These are phyloP conservation scores for Cercophora sp. DNA, from an alignment of 495 filamentous ascomycete genomes.

Conservation along the genomic window DNA sequence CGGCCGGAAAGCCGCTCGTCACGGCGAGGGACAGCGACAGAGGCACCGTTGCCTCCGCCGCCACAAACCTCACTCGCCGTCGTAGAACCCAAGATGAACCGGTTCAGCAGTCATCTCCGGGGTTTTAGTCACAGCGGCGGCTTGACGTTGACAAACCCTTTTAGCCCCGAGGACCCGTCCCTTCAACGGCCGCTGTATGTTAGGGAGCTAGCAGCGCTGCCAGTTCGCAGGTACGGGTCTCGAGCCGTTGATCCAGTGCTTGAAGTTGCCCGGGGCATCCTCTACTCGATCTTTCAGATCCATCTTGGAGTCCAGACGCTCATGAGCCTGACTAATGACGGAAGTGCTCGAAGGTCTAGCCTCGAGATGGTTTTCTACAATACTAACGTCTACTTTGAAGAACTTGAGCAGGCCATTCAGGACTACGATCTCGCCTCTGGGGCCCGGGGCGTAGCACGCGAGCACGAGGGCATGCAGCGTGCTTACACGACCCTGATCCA, in stretches of 20 bases:
- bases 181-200: conserved; percentile 52
- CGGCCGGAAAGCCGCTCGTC: conserved; percentile 12
- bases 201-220: conserved; percentile 73
- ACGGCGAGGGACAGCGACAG: background rate
- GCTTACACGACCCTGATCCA: conserved; percentile 64
- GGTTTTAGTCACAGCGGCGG: conserved; percentile 63
- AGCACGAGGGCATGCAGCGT: conserved; percentile 57
- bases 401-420: conserved; percentile 67
- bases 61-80: background rate
- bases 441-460: conserved; percentile 45
- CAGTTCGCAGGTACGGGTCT: conserved; percentile 64
- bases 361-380: conserved; percentile 73
- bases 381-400: conserved; percentile 65
- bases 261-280: conserved; percentile 74
- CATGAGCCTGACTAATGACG: conserved; percentile 63
- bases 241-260: conserved; percentile 55
- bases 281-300: conserved; percentile 78
- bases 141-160: conserved; percentile 52
- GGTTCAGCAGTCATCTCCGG: conserved; percentile 65
- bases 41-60: background rate
- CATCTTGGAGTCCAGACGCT: conserved; percentile 66
- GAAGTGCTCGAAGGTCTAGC: conserved; percentile 60
- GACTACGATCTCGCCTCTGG: conserved; percentile 53
- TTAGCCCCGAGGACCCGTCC: conserved; percentile 53
- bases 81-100: conserved; percentile 35